Evolutionary conservation across 2,329 filamentous ascomycete genomes (phyloP), one percentile per base, ranked within the genome.

Genomic region (Talaromyces funiculosus): DNA sequence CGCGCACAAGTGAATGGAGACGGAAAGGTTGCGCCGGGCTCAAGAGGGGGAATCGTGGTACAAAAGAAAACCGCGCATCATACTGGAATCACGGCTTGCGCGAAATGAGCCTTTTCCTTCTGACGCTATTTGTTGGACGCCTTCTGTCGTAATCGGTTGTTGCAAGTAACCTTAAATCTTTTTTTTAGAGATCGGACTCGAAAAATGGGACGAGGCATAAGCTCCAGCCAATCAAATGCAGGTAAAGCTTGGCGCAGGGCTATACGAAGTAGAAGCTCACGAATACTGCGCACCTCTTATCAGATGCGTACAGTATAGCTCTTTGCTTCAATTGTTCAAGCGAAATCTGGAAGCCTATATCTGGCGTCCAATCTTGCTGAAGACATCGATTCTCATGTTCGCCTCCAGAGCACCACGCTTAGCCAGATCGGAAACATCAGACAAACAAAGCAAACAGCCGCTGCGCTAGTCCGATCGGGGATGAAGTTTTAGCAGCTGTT

Each of bases 381-480:
- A 14, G 43, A 47, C 9, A 22, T 20, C 10, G 9, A 33, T 33
- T 33, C 47, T 33, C 29, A 14, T 20, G 26, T 51, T 51, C 29
- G 47, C 29, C 47, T 35, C 5, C 1, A 35, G 2, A 35, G 2
- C 2, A 33, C 1, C 5, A 4, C 35, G 57, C 56, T n/a, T 58
- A 61, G 42, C 40, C 53, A 22, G 4, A 24, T 8, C 14, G 16
- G 37, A 40, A 31, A 10, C n/a, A 10, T 1, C 33, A 49, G 31
- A 45, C 59, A 61, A 61, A 61, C 35, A 12, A 45, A 40, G 40
- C 53, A 51, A 55, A 61, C 53, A 47, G 18, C 9, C n/a, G 22
- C 56, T 35, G 49, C 57, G 57, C 47, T 60, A 53, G 57, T 54
- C 57, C 37, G 57, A 47, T 60, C 37, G 40, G 37, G 55, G 29